Conservation (phyloP, 192 early-diverging fungal species). For the Linnemannia hyalina region DNA sequence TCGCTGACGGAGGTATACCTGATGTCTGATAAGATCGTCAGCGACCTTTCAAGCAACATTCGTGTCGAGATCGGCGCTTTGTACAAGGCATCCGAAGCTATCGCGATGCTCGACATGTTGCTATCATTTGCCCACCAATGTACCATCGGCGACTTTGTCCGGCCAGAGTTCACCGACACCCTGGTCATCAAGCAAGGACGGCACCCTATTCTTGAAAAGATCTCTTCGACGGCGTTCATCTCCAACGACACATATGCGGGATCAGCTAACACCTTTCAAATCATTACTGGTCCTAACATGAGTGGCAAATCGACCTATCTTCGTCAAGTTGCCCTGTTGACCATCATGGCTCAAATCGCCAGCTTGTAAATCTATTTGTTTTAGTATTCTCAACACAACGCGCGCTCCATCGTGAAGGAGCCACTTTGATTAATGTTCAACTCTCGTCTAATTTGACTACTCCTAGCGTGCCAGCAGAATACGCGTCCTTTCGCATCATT, state of each 20-base stretch:
- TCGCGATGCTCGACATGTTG: constrained; percentile 87
- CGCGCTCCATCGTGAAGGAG: background rate
- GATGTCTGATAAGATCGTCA: constrained; percentile 80
- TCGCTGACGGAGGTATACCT: constrained; percentile 87
- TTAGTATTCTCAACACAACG: background rate
- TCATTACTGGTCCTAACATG: constrained; percentile 95
- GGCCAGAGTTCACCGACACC: constrained; percentile 85
- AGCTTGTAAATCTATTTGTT: constrained; percentile 65
- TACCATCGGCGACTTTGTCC: constrained; percentile 69
- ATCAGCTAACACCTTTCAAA: constrained; percentile 70
- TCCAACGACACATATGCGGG: constrained; percentile 80
- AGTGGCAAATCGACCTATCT: constrained; percentile 92
- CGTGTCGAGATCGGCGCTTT: constrained; percentile 70
- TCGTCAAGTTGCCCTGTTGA: constrained; percentile 81
- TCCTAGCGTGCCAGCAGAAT: constrained; percentile 82
- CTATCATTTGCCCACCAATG: constrained; percentile 79
- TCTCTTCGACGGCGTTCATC: constrained; percentile 64
- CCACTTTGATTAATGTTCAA: background rate
- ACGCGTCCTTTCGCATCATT: constrained; percentile 78
- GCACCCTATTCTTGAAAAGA: constrained; percentile 80
- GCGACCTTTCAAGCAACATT: constrained; percentile 65
- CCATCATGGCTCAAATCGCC: constrained; percentile 90
- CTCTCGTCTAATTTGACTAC: background rate
- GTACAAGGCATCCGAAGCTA: constrained; percentile 79
- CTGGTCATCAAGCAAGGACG: constrained; percentile 81